Conservation (phyloP, 441 rosid genomes). For the Pelargonium cotyledonis region DNA sequence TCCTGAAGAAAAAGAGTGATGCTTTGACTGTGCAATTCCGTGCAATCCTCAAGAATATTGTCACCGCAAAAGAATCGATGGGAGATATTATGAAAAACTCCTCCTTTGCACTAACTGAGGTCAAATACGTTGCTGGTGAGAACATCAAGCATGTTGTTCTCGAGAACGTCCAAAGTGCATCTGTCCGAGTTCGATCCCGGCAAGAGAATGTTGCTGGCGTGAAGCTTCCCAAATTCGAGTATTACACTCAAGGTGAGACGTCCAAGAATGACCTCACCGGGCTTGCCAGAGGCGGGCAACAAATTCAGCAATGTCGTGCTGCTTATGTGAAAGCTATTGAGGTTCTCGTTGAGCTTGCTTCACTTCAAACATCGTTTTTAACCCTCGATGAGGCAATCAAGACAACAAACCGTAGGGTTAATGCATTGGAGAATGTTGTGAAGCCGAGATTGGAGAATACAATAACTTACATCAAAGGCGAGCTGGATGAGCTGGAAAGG, state of each 20-base stretch:
- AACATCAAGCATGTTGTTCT: constrained; percentile 21
- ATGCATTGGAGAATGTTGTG: constrained; percentile 27
- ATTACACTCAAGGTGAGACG: constrained; percentile 23
- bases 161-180: constrained; percentile 23
- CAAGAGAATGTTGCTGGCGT: constrained; percentile 26
- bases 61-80: constrained; percentile 21
- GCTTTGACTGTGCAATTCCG: constrained; percentile 24
- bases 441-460: constrained; percentile 25
- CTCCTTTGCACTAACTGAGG: constrained; percentile 23
- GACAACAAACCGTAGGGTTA: constrained; percentile 28
- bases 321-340: constrained; percentile 25
- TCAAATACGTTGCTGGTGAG: constrained; percentile 23
- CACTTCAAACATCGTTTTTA: constrained; percentile 23
- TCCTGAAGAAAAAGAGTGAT: constrained; percentile 26
- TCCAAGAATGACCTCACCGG: constrained; percentile 21
- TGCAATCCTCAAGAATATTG: constrained; percentile 22
- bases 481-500: constrained; percentile 25
- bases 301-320: constrained; percentile 19
- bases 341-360: constrained; percentile 25
- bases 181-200: constrained; percentile 20
- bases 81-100: constrained; percentile 23
- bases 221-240: constrained; percentile 26
- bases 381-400: constrained; percentile 28
- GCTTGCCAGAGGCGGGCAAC: constrained; percentile 26
- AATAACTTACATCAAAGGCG: constrained; percentile 22